Conservation (phyloP, 2,329 filamentous ascomycete species). For the Cladophialophora yegresii region DNA sequence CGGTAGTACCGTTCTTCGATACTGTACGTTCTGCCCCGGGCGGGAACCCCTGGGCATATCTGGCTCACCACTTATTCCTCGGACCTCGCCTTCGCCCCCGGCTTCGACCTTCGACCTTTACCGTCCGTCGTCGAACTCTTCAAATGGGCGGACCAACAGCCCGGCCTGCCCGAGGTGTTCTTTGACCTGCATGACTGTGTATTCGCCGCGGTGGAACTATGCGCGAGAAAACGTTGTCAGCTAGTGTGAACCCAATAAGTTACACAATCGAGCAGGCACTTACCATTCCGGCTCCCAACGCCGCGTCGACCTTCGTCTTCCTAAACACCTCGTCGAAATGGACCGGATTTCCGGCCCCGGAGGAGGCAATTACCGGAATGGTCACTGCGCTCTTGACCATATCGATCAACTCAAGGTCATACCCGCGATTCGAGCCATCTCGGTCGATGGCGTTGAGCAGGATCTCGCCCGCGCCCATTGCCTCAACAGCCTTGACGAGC, state of each 20-base stretch:
- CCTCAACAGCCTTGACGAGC: constrained; percentile 84
- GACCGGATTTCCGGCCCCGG: constrained; percentile 80
- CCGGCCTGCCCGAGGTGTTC: constrained; percentile 71
- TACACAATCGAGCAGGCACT: constrained; percentile 34
- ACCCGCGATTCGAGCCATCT: constrained; percentile 91
- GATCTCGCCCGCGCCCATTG: constrained; percentile 93
- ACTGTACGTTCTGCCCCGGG: no score
- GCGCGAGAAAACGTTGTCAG: constrained; percentile 19
- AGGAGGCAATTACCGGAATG: constrained; percentile 94
- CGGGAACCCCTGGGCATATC: no score
- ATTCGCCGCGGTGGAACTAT: constrained; percentile 89
- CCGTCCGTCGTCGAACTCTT: constrained; percentile 50
- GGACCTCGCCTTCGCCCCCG: no score
- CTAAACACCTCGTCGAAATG: constrained; percentile 93
- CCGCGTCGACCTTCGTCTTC: constrained; percentile 83
- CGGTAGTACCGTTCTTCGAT: no score
- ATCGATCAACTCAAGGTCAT: constrained; percentile 86
- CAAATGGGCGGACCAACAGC: constrained; percentile 76
- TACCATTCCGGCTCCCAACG: constrained; percentile 89
- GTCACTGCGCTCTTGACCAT: constrained; percentile 84
- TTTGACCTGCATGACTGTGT: constrained; percentile 92
- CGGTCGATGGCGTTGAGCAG: constrained; percentile 97
- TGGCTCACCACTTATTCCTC: no score
- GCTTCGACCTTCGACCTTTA: no score
- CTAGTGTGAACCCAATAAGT: not conserved